Evolutionary conservation across 805 yeast species (phyloP), one percentile per base, ranked within the genome.

Genomic region (Dipodascus geniculatus): DNA sequence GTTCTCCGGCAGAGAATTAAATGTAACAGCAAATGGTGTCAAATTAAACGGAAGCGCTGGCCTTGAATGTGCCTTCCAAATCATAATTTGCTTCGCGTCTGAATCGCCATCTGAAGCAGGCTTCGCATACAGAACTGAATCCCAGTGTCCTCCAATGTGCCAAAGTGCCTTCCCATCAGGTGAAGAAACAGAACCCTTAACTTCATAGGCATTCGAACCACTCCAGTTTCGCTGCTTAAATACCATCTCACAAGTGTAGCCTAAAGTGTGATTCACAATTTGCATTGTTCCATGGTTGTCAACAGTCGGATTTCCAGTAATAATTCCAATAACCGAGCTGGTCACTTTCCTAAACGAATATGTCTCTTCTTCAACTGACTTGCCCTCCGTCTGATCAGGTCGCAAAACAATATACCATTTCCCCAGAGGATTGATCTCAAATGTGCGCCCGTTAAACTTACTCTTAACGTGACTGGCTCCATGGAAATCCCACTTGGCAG

Each of bases 221-320:
- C 95, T 80, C 99, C 99, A 93, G 3, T 99, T 98, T 58, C 96
- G 76, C 52, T 89, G 89, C 65, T 89, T 91, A 75, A 88, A 83
- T 53, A 78, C 80, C 52, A 91, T 74, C 42, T 75, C 67, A 65
- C 93, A 82, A 51, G 74, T 73, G 63, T 88, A 95, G 3, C 98
- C 98, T 3, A 95, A 87, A 4, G 82, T 82, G 62, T 89, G 96
- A 64, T 93, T 93, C 23, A 71, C 75, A 23, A 93, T 85, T 55
- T 80, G 81, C 87, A 91, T 90, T 44, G 81, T 86, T 60, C 99
- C 99, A 66, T 83, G 87, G 64, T 91, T 90, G 66, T 93, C 99
- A 49, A 93, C 93, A 0, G 89, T 86, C 3, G 99, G 99, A 61
- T 83, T 85, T 50, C 99, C 99, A 48, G 87, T 74, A 63, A 93